Evolutionary conservation across 768 basidiomycete species (phyloP).

Genomic region (Nidularia pulvinata): DNA sequence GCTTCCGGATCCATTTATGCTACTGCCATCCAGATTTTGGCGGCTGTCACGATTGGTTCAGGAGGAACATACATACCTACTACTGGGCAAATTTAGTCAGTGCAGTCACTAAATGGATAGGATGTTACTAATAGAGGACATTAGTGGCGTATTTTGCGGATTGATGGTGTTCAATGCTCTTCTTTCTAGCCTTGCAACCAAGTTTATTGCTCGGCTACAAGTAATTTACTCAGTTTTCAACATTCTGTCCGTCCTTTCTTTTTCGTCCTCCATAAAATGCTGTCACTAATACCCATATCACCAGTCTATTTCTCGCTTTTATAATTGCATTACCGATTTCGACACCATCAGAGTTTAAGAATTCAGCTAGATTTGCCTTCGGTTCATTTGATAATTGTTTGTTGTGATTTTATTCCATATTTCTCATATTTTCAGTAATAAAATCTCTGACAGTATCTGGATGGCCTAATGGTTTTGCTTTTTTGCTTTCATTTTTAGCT

Average conservation of each 20-base stretch:
- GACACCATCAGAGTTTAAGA: constrained; percentile 29
- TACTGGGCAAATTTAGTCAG: neutral
- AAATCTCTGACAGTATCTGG: no score
- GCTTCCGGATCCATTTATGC: constrained; percentile 50
- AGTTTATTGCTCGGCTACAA: constrained; percentile 49
- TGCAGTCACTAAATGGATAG: neutral
- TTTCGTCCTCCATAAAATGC: neutral
- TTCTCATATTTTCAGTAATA: no score
- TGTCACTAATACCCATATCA: neutral
- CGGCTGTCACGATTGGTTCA: constrained; percentile 32
- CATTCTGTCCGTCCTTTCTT: constrained; percentile 7
- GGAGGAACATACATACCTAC: constrained; percentile 5
- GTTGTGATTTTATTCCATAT: neutral
- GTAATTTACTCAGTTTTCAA: constrained; percentile 37
- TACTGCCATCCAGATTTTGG: constrained; percentile 46
- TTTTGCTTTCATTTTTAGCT: no score
- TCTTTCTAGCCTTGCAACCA: constrained; percentile 51
- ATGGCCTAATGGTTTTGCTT: no score
- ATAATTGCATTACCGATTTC: constrained; percentile 37
- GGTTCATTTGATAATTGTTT: constrained; percentile 30
- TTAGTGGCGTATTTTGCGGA: constrained; percentile 49
- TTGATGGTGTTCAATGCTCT: constrained; percentile 46
- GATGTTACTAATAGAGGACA: neutral
- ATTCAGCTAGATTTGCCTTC: constrained; percentile 30
- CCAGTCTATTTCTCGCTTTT: constrained; percentile 23